A percentile compares a stretch with the other conserved stretches of the same genome.
Evolutionary conservation across 2,329 filamentous ascomycete species (phyloP).

Genomic region (Raffaelea arxii): DNA sequence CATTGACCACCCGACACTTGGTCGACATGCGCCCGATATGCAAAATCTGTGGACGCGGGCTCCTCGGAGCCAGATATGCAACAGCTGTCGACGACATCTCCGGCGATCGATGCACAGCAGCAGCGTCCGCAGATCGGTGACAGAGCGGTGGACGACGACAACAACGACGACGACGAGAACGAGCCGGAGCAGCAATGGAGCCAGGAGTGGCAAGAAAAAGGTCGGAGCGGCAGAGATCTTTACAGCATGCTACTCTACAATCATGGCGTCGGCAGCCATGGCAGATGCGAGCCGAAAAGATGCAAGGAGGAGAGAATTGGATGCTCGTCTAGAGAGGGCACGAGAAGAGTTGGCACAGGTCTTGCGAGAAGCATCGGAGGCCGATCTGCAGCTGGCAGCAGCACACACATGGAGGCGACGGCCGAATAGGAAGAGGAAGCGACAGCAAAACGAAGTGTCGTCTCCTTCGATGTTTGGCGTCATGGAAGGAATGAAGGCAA

Average conservation of each 20-base stretch:
- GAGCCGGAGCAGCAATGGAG: not conserved
- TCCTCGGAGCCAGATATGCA: constrained; percentile 54
- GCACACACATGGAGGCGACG: not conserved
- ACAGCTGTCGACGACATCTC: constrained; percentile 53
- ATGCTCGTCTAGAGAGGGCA: constrained; percentile 47
- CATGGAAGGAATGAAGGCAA: constrained; percentile 8
- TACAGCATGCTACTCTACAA: constrained; percentile 58
- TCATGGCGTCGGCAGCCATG: constrained; percentile 55
- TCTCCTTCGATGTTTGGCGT: constrained; percentile 3
- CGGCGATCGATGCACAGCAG: constrained; percentile 13
- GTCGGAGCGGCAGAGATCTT: constrained; percentile 43
- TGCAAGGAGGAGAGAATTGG: constrained; percentile 48
- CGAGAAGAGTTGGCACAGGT: constrained; percentile 18
- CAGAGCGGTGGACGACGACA: constrained; percentile 36
- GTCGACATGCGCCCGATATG: constrained; percentile 42
- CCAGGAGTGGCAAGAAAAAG: constrained; percentile 35
- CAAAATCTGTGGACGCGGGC: constrained; percentile 59
- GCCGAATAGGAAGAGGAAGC: not conserved
- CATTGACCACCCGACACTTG: no score
- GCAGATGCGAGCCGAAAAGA: constrained; percentile 52
- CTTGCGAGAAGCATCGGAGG: constrained; percentile 4
- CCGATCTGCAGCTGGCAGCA: not conserved
- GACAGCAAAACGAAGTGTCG: not conserved
- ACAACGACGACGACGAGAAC: constrained; percentile 7
- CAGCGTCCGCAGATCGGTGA: constrained; percentile 23